phyloP scores from a whole-genome alignment of 805 yeast genomes.

The Saccharomyces eubayanus region DNA sequence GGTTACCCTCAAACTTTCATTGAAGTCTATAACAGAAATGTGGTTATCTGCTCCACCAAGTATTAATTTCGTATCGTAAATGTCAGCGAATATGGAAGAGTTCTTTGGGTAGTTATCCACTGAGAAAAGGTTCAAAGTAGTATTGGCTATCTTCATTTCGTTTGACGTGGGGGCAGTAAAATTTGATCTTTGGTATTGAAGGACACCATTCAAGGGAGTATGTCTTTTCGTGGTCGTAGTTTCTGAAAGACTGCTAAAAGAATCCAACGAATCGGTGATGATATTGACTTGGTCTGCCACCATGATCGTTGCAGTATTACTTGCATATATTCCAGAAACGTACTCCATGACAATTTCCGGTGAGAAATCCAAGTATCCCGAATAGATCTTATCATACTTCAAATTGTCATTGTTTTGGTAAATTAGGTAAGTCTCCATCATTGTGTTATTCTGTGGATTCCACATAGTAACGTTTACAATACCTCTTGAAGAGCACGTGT shows the following conservation, averaged over 20 bases:
- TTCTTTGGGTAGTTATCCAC: constrained; percentile 24
- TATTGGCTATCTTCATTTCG: constrained; percentile 36
- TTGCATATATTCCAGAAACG: constrained; percentile 27
- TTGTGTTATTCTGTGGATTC: constrained; percentile 32
- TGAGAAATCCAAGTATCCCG: constrained; percentile 53
- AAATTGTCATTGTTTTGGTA: constrained; percentile 74
- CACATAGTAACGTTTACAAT: constrained; percentile 64
- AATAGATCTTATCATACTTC: constrained; percentile 71
- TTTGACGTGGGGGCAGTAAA: constrained; percentile 37
- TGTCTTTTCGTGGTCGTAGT: constrained; percentile 25
- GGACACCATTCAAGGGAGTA: constrained; percentile 59
- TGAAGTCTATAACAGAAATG: constrained; percentile 31
- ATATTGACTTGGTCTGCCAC: constrained; percentile 66
- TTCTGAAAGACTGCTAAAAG: constrained; percentile 8
- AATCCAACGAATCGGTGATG: constrained; percentile 40
- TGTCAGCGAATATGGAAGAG: constrained; percentile 15
- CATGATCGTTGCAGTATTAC: constrained; percentile 29
- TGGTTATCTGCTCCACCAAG: constrained; percentile 41
- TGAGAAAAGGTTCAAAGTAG: constrained; percentile 38
- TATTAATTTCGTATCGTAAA: constrained; percentile 39
- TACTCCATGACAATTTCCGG: constrained; percentile 39
- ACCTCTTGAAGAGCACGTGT: constrained; percentile 64
- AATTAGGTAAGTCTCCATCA: constrained; percentile 37
- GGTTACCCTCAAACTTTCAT: constrained; percentile 13
- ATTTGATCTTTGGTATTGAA: constrained; percentile 71